These are phyloP conservation scores for Kodamaea laetipori DNA, from an alignment of 805 yeast species.

Conservation along the genomic window DNA sequence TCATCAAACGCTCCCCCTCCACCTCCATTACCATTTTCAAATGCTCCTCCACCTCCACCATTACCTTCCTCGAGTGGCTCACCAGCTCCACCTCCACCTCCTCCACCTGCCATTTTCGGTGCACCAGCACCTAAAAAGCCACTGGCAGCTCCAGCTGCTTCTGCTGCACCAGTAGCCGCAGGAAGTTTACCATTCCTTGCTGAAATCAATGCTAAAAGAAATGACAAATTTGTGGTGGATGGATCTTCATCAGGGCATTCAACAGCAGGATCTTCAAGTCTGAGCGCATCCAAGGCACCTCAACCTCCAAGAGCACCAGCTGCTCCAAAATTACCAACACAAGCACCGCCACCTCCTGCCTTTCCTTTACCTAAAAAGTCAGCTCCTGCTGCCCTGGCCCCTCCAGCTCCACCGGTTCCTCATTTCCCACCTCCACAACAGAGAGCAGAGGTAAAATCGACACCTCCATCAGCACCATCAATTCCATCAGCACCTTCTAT, in stretches of 20 bases:
- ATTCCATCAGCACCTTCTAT: slow-evolving; percentile 12
- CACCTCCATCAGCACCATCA: slow-evolving; percentile 14
- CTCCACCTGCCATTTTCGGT: slow-evolving; percentile 11
- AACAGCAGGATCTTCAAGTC: slow-evolving; percentile 6
- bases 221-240: slow-evolving; percentile 48
- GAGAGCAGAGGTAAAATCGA: background rate
- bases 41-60: slow-evolving; percentile 16
- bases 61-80: slow-evolving; percentile 21
- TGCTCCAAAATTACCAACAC: slow-evolving; percentile 16
- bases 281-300: slow-evolving; percentile 18
- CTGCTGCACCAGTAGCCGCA: slow-evolving; percentile 31
- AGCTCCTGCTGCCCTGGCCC: background rate
- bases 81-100: slow-evolving; percentile 19
- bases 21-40: slow-evolving; percentile 16
- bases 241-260: slow-evolving; percentile 23
- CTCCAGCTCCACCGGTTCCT: slow-evolving; percentile 13
- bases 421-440: slow-evolving; percentile 15
- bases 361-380: slow-evolving; percentile 8
- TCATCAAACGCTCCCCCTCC: slow-evolving; percentile 16
- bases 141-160: slow-evolving; percentile 14
- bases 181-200: slow-evolving; percentile 50
- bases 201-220: slow-evolving; percentile 52
- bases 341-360: slow-evolving; percentile 16
- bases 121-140: slow-evolving; percentile 14
- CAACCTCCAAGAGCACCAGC: slow-evolving; percentile 17